Base-by-base conservation (phyloP, 768 basidiomycete species). In the Amanita rimosa region DNA sequence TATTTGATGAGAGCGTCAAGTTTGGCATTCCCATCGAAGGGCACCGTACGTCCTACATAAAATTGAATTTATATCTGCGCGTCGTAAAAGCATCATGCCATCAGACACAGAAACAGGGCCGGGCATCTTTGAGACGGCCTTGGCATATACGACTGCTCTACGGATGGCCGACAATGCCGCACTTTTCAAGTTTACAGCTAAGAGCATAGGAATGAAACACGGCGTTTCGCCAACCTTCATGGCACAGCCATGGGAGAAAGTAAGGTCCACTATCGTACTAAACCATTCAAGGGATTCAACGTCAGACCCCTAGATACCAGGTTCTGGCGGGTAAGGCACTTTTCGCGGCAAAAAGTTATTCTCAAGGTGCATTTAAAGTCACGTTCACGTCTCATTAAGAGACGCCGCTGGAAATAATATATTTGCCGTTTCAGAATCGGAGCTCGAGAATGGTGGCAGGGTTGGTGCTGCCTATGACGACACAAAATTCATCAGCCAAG, bases 231-330 rank as follows among this genome's bases (percentile, higher is more conserved):
- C 96, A 1, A 95, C 90, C 52, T 99, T 99, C 66, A 98, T 97
- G 95, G 93, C 94, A 0, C 96, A 97, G 58, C 94, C 94, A 21
- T 96, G 90, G 87, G 83, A 81, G 27, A 82, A 90, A 58, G 92
- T 93, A 59, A 31, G 84, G 69, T 27, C 17, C 11, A 33, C 48
- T 13, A 36, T 34, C 36, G n/a, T 17, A 37, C 27, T 17, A 17
- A 7, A 10, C 11, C 19, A 4, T 6, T 22, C n/a, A n/a, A n/a
- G 19, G 31, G 7, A 10, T 21, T 22, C 40, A 58, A 38, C 49
- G 24, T 54, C 11, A 21, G 6, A 9, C 33, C 19, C 29, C 35
- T 56, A 96, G 87, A 76, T 97, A 54, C 94, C 96, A 31, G 96
- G 96, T 3, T 94, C 91, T 61, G 93, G 91, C 54, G 96, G 95